Evolutionary conservation across 2,329 filamentous ascomycete genomes (phyloP).

Genomic region (Fusarium sambucinum): DNA sequence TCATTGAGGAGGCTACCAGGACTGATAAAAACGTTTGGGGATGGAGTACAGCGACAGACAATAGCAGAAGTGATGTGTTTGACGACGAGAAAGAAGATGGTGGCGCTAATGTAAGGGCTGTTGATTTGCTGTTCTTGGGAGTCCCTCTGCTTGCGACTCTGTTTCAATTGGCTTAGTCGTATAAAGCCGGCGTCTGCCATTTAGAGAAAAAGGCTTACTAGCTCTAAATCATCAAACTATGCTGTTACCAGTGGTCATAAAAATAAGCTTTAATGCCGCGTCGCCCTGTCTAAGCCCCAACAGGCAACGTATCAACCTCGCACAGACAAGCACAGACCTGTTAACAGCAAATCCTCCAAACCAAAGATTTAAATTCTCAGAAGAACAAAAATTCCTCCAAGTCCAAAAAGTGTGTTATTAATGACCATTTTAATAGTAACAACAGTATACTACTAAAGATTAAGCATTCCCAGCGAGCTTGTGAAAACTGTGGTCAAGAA

Average conservation of each 20-base stretch:
- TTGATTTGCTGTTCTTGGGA: neutral
- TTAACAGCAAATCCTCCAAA: neutral
- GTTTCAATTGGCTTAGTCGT: neutral
- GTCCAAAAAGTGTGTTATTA: no score
- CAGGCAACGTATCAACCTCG: neutral
- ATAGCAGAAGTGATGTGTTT: neutral
- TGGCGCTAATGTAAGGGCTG: fast-evolving
- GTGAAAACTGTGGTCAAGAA: neutral
- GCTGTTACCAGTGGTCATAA: neutral
- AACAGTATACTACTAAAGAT: neutral
- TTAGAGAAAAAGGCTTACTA: neutral
- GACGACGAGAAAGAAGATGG: neutral
- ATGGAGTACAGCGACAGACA: neutral
- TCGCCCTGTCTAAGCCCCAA: neutral
- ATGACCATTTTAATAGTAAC: no score
- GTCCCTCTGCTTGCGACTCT: neutral
- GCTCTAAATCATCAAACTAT: neutral
- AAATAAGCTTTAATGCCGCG: neutral
- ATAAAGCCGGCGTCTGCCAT: neutral
- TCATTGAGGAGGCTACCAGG: neutral
- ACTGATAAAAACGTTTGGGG: slow-evolving; percentile 2
- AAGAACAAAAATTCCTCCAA: fast-evolving
- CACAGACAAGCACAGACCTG: neutral
- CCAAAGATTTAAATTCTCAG: no score
- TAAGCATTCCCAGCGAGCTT: no score